Base-by-base conservation (phyloP, 2,329 filamentous ascomycete species). In the Aspergillus costaricaensis region DNA sequence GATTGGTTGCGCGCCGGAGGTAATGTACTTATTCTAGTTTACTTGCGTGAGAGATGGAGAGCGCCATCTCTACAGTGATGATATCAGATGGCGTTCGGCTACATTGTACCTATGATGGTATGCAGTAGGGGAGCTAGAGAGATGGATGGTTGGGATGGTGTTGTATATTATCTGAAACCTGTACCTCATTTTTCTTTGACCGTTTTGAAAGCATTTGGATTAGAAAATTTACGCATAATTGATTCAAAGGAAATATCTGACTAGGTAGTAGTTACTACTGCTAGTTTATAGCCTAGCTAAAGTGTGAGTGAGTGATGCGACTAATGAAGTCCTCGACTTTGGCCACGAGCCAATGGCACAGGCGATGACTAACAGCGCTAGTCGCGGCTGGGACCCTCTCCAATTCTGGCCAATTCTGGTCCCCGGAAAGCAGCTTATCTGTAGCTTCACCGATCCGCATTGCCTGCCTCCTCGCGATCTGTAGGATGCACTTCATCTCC, bases 181-280 rank as follows among this genome's bases (percentile, higher is more conserved):
- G 47, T 50, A 50, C 30, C 27, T 50, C 25, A n/a, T 50, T 50
- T 50, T 50, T 32, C 25, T 49, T 50, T 27, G 25, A 32, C 47
- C n/a, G 47, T 50, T 17, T 50, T 50, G 47, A 50, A 30, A 50
- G 47, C 47, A 50, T 50, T 50, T 27, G 47, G 25, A 50, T 50
- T 30, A 32, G 47, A 44, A 2, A 36, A 36, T 36, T 50, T 50
- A 49, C 44, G 23, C 47, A 32, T 50, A 17, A 30, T 50, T 50
- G 15, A 17, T 30, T n/a, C 15, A 32, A 17, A 27, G 25, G 25
- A 27, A 8, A 27, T 27, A 27, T 27, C 25, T 27, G 25, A 27
- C 25, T 27, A 8, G 4, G 4, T 25, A 25, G 0, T 8, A 27
- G 7, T 27, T 27, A 27, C 6, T 27, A 27, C 7, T 27, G 25